Evolutionary conservation across 495 filamentous ascomycete species (phyloP), one percentile per base, ranked within the genome.

Genomic region (Neurospora sp.): DNA sequence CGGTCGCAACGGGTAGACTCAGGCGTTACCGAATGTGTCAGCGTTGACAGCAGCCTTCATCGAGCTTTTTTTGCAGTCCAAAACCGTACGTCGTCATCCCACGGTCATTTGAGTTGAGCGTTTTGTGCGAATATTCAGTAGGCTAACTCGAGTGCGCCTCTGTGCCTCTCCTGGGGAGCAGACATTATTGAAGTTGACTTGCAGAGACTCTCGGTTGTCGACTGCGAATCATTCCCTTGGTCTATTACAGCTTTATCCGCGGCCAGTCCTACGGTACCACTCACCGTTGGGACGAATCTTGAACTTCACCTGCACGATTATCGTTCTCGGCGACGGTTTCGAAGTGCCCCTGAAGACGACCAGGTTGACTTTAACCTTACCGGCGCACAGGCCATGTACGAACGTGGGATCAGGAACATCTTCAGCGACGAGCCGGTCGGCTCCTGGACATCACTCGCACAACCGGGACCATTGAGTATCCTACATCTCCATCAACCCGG

Each of bases 241-340:
- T 89, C 92, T 20, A 94, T 98, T 62, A 92, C 91, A 70, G 90
- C 93, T 3, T 82, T 98, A 44, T 97, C 95, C 1, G 88, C 93
- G 72, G 90, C 93, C 39, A 88, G 88, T 20, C 85, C 90, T 73
- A 87, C 88, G 12, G 87, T 90, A 4, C 95, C 95, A 20, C 81
- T 98, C 39, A 97, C 94, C 4, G 88, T 98, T 16, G 95, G 94
- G 2, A 97, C 94, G 7, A 92, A 90, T 62, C 84, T 91, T 44
- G 92, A 91, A 27, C 82, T 98, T 9, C 93, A 98, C 77, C 89
- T 98, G 37, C 89, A 97, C 77, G 95, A 98, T 78, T 88, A 90
- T 27, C 87, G 94, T 66, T 80, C 82, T 37, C 75, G 80, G 14
- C 54, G 23, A 66, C 27, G 27, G 14, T 66, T 66, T 66, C 73